phyloP scores from a whole-genome alignment of 345 rosid species.

The Sapria himalayana region DNA sequence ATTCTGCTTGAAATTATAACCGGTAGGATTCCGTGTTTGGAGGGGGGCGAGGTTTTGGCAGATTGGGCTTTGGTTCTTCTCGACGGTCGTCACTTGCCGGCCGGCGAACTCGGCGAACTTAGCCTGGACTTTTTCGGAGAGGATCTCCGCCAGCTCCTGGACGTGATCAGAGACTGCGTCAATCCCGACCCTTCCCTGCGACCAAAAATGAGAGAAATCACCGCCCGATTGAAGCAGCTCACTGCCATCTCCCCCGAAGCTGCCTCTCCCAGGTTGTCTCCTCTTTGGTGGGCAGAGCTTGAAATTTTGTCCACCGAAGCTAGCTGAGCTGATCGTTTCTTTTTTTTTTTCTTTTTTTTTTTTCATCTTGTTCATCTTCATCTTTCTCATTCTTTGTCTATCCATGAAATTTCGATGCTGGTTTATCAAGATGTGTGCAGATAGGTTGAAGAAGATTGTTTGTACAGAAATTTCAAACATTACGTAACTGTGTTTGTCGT shows the following conservation, averaged over 20 bases:
- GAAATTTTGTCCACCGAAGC: constrained; percentile 51
- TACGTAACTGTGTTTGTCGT: too few relatives aligned
- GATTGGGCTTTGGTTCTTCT: constrained; percentile 43
- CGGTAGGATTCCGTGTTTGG: constrained; percentile 40
- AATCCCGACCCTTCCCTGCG: constrained; percentile 33
- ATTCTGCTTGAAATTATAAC: constrained; percentile 58
- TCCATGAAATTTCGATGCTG: too few relatives aligned
- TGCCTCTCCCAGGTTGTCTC: constrained; percentile 58
- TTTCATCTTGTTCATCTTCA: neutral
- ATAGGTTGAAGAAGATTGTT: too few relatives aligned
- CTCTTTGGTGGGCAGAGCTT: constrained; percentile 96
- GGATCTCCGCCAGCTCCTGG: constrained; percentile 29
- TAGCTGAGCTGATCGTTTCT: constrained; percentile 11
- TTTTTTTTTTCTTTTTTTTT: neutral
- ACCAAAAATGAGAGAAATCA: constrained; percentile 37
- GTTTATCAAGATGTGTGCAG: too few relatives aligned
- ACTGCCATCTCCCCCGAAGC: constrained; percentile 51
- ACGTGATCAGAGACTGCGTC: constrained; percentile 42
- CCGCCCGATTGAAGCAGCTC: constrained; percentile 40
- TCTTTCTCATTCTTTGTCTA: too few relatives aligned
- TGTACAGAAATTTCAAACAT: too few relatives aligned
- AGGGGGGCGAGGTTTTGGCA: constrained; percentile 18
- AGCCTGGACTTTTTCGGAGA: constrained; percentile 35
- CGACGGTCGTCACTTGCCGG: too few relatives aligned
- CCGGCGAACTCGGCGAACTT: too few relatives aligned